Evolutionary conservation across 768 basidiomycete genomes (phyloP).

Genomic region (Pisolithus microcarpus): DNA sequence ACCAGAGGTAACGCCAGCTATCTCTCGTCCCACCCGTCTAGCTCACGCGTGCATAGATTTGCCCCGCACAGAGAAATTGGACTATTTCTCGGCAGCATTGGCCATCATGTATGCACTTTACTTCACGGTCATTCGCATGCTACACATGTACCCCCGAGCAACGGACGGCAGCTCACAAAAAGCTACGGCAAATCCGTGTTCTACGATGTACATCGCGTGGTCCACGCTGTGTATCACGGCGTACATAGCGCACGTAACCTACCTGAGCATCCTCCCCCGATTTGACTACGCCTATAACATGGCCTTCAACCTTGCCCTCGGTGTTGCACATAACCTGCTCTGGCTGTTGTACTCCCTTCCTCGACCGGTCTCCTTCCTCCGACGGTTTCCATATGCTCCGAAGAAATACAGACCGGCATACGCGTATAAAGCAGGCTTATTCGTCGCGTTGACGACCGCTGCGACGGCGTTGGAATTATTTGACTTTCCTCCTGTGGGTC

Average conservation of each 20-base stretch:
- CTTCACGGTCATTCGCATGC: constrained; percentile 66
- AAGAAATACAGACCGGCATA: constrained; percentile 54
- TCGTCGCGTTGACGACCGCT: constrained; percentile 63
- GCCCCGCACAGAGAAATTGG: constrained; percentile 78
- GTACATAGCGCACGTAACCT: constrained; percentile 69
- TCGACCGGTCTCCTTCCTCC: constrained; percentile 38
- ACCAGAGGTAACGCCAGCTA: constrained; percentile 62
- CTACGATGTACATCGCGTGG: constrained; percentile 32
- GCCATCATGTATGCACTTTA: constrained; percentile 80
- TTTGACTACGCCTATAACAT: constrained; percentile 97
- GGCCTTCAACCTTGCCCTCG: constrained; percentile 69
- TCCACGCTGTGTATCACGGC: constrained; percentile 44
- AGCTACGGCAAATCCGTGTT: constrained; percentile 16
- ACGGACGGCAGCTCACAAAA: constrained; percentile 21
- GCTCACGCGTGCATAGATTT: constrained; percentile 48
- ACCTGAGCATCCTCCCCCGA: constrained; percentile 65
- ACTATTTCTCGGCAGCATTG: constrained; percentile 91
- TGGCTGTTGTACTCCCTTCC: constrained; percentile 75
- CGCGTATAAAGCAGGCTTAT: constrained; percentile 45
- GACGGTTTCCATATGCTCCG: constrained; percentile 48
- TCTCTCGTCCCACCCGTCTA: neutral
- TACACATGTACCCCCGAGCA: constrained; percentile 53
- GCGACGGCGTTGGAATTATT: constrained; percentile 81
- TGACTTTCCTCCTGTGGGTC: constrained; percentile 78
- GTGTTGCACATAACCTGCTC: constrained; percentile 68